Base-by-base conservation (phyloP, 352 stramenopile genomes). In the Pythium graminicola region DNA sequence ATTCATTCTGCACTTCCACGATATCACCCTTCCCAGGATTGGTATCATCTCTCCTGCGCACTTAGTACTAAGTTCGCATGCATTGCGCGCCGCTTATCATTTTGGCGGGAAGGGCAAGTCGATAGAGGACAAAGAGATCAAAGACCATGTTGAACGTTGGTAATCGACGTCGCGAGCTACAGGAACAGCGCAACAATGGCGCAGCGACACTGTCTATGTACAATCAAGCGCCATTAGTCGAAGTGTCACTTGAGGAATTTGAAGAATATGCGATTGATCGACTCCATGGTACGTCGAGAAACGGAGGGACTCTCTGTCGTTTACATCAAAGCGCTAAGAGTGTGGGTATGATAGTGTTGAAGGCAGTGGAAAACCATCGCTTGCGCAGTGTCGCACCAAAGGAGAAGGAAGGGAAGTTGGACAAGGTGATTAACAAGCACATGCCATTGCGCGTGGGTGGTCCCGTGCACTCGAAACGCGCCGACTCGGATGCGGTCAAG, bases 181-280 rank as follows among this genome's bases (percentile, higher is more conserved):
- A 81, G 42, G 65, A 65, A 23, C 62, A 65, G 35, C 72, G 73
- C 41, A 60, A 62, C 31, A 59, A 71, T 38, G 65, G 66, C 19
- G 47, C 73, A 27, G 80, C 78, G 40, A 90, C 87, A 70, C 71
- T 96, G 48, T 95, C 83, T 45, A 83, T 99, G 65, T 99, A 99
- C 69, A 82, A 88, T 16, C 80, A 97, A 44, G 78, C 94, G 50
- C 96, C 96, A 17, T 70, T 85, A 36, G 81, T 97, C 11, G 96
- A 99, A 69, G 79, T 99, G 36, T 98, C 86, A 58, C 69, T 99
- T 29, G 95, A 99, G 64, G 90, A 99, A 62, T 99, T 99, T 81
- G 96, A 99, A 70, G 81, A 97, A 44, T 97, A 97, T 67, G 95
- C 97, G 4, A 93, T 99, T 43, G 93, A 98, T 57, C 74, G 97